These are phyloP conservation scores for Yarrowia porcina DNA, from an alignment of 805 yeast genomes.

Conservation along the genomic window DNA sequence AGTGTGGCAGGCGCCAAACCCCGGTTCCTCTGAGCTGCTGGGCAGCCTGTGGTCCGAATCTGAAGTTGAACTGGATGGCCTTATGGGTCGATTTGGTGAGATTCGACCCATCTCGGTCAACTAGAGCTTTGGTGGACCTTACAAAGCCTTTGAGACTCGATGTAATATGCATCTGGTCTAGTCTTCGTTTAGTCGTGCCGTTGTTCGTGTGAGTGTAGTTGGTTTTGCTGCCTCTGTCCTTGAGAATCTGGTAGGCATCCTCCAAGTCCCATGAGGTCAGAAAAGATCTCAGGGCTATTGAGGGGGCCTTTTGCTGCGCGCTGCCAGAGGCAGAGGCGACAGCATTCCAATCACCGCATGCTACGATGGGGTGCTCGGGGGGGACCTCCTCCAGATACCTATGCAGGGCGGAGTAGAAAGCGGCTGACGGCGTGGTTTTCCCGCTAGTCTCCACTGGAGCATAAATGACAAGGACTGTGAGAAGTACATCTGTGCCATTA, in stretches of 20 bases:
- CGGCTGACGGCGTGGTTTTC: no score
- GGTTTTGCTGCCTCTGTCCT: neutral
- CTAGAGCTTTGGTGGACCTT: neutral
- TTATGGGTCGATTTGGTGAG: neutral
- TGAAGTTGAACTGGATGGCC: neutral
- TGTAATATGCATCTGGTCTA: neutral
- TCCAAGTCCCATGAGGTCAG: neutral
- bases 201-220: neutral
- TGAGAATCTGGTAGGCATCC: neutral
- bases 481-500: neutral
- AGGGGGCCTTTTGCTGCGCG: neutral
- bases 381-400: neutral
- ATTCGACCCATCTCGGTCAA: neutral
- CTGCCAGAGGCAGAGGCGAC: neutral
- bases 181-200: neutral
- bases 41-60: neutral
- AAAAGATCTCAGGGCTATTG: neutral
- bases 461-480: neutral
- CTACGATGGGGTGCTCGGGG: neutral
- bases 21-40: neutral
- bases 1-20: neutral
- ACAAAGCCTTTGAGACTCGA: neutral
- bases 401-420: neutral
- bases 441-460: neutral
- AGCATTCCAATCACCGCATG: neutral